Conservation (phyloP, 129 eudicot genomes). For the Glebionis coronaria region DNA sequence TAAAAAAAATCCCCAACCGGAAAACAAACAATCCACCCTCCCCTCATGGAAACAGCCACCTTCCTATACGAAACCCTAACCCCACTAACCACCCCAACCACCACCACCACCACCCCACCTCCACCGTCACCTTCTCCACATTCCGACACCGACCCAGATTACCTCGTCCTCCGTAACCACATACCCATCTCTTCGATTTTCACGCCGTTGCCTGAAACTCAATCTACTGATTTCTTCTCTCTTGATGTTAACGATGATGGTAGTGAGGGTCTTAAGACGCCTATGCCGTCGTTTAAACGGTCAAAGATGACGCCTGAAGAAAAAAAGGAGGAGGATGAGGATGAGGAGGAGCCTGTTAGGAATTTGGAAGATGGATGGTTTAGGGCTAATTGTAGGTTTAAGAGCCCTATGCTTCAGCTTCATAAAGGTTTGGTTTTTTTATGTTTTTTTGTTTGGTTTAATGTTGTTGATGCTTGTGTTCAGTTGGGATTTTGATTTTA, state of each 20-base stretch:
- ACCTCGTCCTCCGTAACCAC: slow-evolving; percentile 61
- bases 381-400: slow-evolving; percentile 62
- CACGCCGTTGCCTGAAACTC: slow-evolving; percentile 37
- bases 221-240: slow-evolving; percentile 66
- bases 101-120: slow-evolving; percentile 13
- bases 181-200: slow-evolving; percentile 35
- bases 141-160: slow-evolving; percentile 34
- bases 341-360: slow-evolving; percentile 31
- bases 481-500: too few relatives aligned
- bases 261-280: not conserved
- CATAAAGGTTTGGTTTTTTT: slow-evolving; percentile 57
- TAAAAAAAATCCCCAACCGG: slow-evolving; percentile 1
- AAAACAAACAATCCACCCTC: not conserved
- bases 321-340: slow-evolving; percentile 36
- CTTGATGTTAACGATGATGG: slow-evolving; percentile 48
- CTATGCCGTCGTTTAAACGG: slow-evolving; percentile 25
- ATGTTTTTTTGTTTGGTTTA: too few relatives aligned
- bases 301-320: slow-evolving; percentile 29
- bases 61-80: slow-evolving; percentile 67
- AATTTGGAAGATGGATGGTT: slow-evolving; percentile 66
- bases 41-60: slow-evolving; percentile 38
- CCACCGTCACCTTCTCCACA: slow-evolving; percentile 33
- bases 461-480: too few relatives aligned
- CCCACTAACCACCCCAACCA: slow-evolving; percentile 42
- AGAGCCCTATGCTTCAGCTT: slow-evolving; percentile 92